Conservation (phyloP, 345 rosid genomes). For the Angophora floribunda region DNA sequence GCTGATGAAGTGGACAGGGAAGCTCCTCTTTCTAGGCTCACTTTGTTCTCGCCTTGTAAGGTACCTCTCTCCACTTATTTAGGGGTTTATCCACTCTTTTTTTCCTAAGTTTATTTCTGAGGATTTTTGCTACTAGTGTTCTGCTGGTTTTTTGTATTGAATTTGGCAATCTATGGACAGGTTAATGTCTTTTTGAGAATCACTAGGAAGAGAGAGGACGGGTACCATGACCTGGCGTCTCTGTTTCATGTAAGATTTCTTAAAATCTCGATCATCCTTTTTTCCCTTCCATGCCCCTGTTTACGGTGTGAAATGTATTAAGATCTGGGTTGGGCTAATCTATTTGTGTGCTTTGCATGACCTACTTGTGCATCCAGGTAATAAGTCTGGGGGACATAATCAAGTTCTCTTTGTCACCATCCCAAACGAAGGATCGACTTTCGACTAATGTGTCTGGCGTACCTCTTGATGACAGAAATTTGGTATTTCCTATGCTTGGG, state of each 20-base stretch:
- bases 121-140: neutral
- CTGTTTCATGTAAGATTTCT: constrained; percentile 69
- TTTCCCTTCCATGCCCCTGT: neutral
- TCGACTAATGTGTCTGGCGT: constrained; percentile 81
- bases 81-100: neutral
- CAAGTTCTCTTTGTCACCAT: constrained; percentile 87
- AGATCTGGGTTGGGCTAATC: neutral
- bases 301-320: neutral
- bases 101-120: neutral
- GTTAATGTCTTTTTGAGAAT: constrained; percentile 92
- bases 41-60: constrained; percentile 97
- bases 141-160: neutral
- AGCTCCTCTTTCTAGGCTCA: constrained; percentile 90
- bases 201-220: constrained; percentile 78
- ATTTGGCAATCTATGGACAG: constrained; percentile 8
- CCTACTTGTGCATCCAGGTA: constrained; percentile 31
- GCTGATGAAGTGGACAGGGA: constrained; percentile 70
- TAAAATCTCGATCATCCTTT: neutral
- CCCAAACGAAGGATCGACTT: constrained; percentile 61
- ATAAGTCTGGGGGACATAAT: constrained; percentile 80
- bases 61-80: constrained; percentile 13
- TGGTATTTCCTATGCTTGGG: constrained; percentile 19
- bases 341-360: neutral
- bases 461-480: constrained; percentile 72
- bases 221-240: constrained; percentile 92